These are phyloP conservation scores for Colletotrichum plurivorum DNA, from an alignment of 2,329 filamentous ascomycete genomes.

Conservation along the genomic window DNA sequence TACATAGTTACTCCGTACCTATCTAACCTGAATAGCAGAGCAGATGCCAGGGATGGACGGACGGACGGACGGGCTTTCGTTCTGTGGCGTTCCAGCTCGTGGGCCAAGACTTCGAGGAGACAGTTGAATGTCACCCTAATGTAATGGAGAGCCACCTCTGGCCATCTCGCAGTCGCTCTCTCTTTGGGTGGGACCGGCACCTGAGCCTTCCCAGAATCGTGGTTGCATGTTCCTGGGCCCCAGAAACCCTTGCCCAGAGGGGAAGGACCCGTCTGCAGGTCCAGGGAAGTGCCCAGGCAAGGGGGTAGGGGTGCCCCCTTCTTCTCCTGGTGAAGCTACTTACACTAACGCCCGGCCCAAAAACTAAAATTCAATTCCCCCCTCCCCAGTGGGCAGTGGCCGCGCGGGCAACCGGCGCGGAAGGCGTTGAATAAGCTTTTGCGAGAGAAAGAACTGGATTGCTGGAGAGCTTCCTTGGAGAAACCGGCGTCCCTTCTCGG, in stretches of 20 bases:
- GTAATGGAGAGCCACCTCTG: not conserved
- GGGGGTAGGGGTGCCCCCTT: not conserved
- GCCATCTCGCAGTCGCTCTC: not conserved
- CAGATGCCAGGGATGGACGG: not conserved
- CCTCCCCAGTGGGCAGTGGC: not conserved
- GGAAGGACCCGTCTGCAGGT: slow-evolving; percentile 7
- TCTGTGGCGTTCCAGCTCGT: slow-evolving; percentile 13
- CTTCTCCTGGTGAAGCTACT: slow-evolving; percentile 1
- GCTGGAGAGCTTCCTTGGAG: not conserved
- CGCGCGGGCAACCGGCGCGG: slow-evolving; percentile 15
- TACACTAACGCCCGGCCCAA: slow-evolving; percentile 22
- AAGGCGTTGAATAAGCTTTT: slow-evolving; percentile 39
- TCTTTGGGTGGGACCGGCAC: not conserved
- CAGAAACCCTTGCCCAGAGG: not conserved
- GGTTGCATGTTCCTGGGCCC: slow-evolving; percentile 33
- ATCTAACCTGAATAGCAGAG: not conserved
- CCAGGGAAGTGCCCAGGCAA: not conserved
- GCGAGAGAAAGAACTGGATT: slow-evolving; percentile 12
- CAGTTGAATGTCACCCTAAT: slow-evolving; percentile 27
- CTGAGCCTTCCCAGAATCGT: slow-evolving; percentile 6
- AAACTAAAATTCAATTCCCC: not conserved
- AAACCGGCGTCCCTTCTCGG: not conserved
- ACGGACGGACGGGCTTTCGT: slow-evolving; percentile 5
- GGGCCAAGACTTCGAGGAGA: slow-evolving; percentile 10
- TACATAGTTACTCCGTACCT: no score